Percentiles rank a stretch among this genome's conserved stretches.
Conservation (phyloP, 805 yeast species). For the Nematodospora valgi region DNA sequence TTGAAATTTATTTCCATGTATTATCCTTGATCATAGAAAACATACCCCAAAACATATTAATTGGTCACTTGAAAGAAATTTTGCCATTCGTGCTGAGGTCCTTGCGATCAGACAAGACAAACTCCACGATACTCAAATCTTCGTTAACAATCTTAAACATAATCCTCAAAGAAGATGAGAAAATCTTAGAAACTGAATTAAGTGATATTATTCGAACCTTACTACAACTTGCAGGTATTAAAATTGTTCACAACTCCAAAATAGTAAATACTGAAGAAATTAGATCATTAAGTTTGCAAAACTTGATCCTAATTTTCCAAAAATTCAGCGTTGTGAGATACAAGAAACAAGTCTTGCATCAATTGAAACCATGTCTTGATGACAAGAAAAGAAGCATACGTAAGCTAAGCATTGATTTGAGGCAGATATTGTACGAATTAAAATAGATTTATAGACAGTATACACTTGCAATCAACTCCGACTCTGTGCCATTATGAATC, state of each 20-base stretch:
- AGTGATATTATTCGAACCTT: conserved; percentile 56
- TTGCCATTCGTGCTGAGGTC: conserved; percentile 74
- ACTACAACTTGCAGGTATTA: conserved; percentile 29
- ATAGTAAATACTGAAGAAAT: conserved; percentile 46
- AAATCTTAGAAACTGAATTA: conserved; percentile 51
- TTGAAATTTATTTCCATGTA: conserved; percentile 58
- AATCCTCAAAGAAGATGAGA: conserved; percentile 51
- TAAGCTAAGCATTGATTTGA: conserved; percentile 70
- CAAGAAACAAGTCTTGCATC: conserved; percentile 46
- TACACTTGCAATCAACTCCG: not conserved
- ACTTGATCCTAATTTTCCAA: conserved; percentile 46
- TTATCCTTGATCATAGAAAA: conserved; percentile 65
- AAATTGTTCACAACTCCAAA: conserved; percentile 11
- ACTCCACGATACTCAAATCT: conserved; percentile 58
- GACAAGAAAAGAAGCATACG: conserved; percentile 75
- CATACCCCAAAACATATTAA: conserved; percentile 58
- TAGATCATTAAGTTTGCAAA: conserved; percentile 53
- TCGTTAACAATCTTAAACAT: conserved; percentile 58
- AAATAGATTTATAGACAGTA: conserved; percentile 6
- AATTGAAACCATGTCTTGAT: conserved; percentile 53
- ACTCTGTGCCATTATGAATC: too few relatives aligned
- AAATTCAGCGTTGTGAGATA: conserved; percentile 19
- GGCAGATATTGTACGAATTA: conserved; percentile 72
- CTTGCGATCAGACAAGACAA: conserved; percentile 41
- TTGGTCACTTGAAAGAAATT: conserved; percentile 60